Evolutionary conservation across 108 stramenopile species (phyloP).

Genomic region (Pelagomonas calceolata): DNA sequence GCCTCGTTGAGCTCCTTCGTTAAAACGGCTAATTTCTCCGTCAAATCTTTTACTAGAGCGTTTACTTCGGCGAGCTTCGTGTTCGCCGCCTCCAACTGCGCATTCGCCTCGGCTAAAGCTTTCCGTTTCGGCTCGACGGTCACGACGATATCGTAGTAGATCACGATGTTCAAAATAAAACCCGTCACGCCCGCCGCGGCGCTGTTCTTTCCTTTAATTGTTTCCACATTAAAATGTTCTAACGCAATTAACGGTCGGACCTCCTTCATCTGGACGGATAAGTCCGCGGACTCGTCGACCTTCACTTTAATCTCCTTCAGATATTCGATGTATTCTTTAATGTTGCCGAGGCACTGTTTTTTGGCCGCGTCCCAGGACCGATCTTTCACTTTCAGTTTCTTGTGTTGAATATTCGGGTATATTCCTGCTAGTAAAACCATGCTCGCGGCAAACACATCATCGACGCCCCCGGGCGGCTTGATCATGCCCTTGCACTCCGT

Average conservation of each 20-base stretch:
- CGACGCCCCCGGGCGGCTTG: constrained; percentile 55
- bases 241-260: constrained; percentile 48
- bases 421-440: constrained; percentile 75
- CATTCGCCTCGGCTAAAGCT: constrained; percentile 52
- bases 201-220: constrained; percentile 54
- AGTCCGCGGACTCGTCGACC: constrained; percentile 47
- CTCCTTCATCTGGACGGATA: constrained; percentile 52
- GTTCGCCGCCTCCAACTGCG: constrained; percentile 49
- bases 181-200: constrained; percentile 63
- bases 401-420: constrained; percentile 35
- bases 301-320: constrained; percentile 55
- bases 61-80: constrained; percentile 36
- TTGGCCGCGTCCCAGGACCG: constrained; percentile 61
- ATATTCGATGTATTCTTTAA: constrained; percentile 59
- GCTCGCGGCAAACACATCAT: constrained; percentile 75
- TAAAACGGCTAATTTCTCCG: constrained; percentile 41
- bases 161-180: constrained; percentile 66
- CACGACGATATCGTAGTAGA: constrained; percentile 61
- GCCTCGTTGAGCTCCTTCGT: constrained; percentile 48
- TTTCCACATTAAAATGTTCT: constrained; percentile 60
- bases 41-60: constrained; percentile 43
- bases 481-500: constrained; percentile 55
- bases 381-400: constrained; percentile 60
- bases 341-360: constrained; percentile 61
- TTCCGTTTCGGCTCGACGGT: constrained; percentile 64